Base-by-base conservation (phyloP, 164 flowering plant species). In the Dillenia turbinata region DNA sequence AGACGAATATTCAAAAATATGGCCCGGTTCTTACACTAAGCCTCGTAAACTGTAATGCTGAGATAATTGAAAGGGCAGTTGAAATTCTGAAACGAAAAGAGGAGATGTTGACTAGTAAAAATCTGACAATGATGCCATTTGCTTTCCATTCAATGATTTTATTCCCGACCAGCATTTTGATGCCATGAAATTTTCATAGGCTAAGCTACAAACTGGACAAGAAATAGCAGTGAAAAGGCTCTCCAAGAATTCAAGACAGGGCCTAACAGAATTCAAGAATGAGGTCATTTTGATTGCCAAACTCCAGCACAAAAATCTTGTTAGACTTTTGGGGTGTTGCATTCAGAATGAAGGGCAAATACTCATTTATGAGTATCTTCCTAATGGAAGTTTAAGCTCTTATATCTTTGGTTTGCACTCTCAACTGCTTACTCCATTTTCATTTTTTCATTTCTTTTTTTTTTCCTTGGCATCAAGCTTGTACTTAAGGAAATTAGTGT, bases 221-320 rank as follows among this genome's bases (percentile, higher is more conserved):
- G 58, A 61, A 44, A 55, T 67, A 11, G 70, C 65, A 9, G 71
- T 67, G 52, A 67, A 67, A 48, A 67, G 61, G 57, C 61, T 67
- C 17, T 61, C 65, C 8, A 17, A 46, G n/a, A 22, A 12, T 16
- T 67, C 71, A 6, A 54, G 53, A 0, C 71, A 67, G 56, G 71
- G 71, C 12, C 16, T 55, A 1, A 45, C 44, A 3, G 71, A 67
- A 54, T 50, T 61, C 10, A 62, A 54, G 56, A 67, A 67, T 48
- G 71, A 67, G 33, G 61, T 62, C 2, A 49, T 40, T 14, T 14
- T 67, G 22, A 64, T 64, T 14, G 44, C 66, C 22, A 64, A 64
- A 54, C 66, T 64, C 9, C 66, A 64, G 13, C 66, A 64, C 26
- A 52, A 60, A 11, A 64, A 64, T 48, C 60, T 64, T 9, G 66